phyloP scores from a whole-genome alignment of 352 stramenopile species.

The Phytophthora nicotianae region DNA sequence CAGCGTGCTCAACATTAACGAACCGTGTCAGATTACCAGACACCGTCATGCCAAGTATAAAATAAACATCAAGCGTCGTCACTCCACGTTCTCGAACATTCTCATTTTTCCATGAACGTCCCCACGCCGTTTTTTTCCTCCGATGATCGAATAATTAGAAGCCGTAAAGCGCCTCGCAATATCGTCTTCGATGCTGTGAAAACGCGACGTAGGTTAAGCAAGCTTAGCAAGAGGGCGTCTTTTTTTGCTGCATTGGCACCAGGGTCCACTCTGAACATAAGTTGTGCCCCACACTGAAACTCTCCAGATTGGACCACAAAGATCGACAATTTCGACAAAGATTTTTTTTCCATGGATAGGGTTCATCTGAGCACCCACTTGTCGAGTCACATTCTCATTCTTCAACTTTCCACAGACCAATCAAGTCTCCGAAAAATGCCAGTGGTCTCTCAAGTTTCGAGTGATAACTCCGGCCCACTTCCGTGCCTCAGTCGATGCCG shows the following conservation, averaged over 20 bases:
- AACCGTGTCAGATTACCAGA: no score
- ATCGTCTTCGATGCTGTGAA: no score
- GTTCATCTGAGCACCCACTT: not conserved
- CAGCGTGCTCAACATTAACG: no score
- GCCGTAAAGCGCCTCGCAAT: no score
- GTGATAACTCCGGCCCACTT: not conserved
- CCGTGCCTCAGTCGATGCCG: not conserved
- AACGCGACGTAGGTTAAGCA: no score
- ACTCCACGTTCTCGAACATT: no score
- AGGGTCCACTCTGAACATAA: not conserved
- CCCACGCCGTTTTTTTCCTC: not conserved
- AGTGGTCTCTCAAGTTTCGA: not conserved
- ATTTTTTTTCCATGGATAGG: conserved; percentile 3
- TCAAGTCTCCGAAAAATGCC: conserved; percentile 1
- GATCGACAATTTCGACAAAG: no score
- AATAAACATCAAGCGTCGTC: no score
- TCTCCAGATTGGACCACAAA: not conserved
- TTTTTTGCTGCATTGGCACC: not conserved
- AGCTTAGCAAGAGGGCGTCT: no score
- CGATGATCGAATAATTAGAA: no score
- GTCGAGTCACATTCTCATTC: not conserved
- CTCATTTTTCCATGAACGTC: not conserved
- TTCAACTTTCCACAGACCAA: not conserved
- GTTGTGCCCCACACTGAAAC: not conserved
- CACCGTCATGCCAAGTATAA: no score